phyloP scores from a whole-genome alignment of 2,329 filamentous ascomycete species.

The Pyricularia pennisetigena region DNA sequence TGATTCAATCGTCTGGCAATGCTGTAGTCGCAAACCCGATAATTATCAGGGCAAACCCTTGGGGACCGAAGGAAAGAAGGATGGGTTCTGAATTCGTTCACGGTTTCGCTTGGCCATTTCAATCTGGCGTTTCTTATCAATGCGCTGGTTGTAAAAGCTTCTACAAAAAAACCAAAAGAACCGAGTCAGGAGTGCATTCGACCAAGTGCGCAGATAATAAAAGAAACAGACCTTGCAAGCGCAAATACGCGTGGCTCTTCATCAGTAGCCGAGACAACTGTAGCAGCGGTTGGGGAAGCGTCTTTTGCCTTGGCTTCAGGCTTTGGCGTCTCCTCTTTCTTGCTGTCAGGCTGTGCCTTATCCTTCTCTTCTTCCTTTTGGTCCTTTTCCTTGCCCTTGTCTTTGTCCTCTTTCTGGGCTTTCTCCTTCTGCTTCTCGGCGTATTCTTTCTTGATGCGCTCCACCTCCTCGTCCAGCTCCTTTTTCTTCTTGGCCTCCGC shows the following conservation, averaged over 20 bases:
- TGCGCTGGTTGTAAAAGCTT: constrained; percentile 75
- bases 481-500: constrained; percentile 51
- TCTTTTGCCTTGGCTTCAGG: constrained; percentile 18
- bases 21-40: not conserved
- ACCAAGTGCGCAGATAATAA: not conserved
- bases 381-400: constrained; percentile 43
- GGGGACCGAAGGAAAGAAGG: constrained; percentile 78
- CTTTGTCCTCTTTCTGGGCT: constrained; percentile 56
- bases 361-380: constrained; percentile 30
- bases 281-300: not conserved
- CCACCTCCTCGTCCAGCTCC: constrained; percentile 53
- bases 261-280: constrained; percentile 30
- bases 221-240: constrained; percentile 60
- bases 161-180: constrained; percentile 28
- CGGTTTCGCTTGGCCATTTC: constrained; percentile 73
- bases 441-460: constrained; percentile 65
- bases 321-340: constrained; percentile 20
- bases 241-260: constrained; percentile 74
- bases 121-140: constrained; percentile 69
- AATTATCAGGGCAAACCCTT: constrained; percentile 38
- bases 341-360: constrained; percentile 20
- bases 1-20: not conserved
- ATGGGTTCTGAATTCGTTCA: constrained; percentile 69
- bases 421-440: constrained; percentile 62
- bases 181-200: not conserved